Percentiles rank a stretch among this genome's conserved stretches.
Conservation (phyloP, 441 rosid species). For the Pelargonium citronellum region DNA sequence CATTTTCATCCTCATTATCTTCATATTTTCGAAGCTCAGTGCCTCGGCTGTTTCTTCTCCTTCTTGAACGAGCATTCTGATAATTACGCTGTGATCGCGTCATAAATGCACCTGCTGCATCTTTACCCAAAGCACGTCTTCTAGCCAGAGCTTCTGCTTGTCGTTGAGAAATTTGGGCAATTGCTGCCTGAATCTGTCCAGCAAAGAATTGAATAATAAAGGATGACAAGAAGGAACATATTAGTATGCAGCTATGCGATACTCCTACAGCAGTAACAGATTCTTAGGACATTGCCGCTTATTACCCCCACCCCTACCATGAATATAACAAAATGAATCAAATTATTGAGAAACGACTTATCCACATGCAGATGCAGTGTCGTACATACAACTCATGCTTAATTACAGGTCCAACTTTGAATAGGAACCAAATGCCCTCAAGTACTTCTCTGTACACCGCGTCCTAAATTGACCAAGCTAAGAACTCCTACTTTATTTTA, state of each 20-base stretch:
- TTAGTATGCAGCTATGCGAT: neutral
- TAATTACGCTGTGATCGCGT: slow-evolving; percentile 37
- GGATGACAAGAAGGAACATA: slow-evolving; percentile 17
- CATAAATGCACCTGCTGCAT: slow-evolving; percentile 30
- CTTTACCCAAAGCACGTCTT: slow-evolving; percentile 51
- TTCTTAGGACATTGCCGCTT: neutral
- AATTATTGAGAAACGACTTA: neutral
- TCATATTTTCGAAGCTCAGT: slow-evolving; percentile 42
- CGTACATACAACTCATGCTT: neutral
- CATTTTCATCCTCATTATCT: slow-evolving; percentile 51
- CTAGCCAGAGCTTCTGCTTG: slow-evolving; percentile 60
- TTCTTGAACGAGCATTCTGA: slow-evolving; percentile 35
- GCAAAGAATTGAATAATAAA: slow-evolving; percentile 20
- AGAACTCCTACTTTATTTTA: no score
- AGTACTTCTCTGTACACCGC: no score
- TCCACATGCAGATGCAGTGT: neutral
- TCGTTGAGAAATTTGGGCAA: slow-evolving; percentile 55
- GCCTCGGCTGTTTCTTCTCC: slow-evolving; percentile 41
- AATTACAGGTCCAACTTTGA: neutral
- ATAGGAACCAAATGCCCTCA: no score
- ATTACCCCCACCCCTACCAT: neutral
- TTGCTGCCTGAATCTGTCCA: slow-evolving; percentile 66
- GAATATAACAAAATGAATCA: neutral
- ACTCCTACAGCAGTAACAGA: neutral
- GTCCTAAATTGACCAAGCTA: no score